Percentiles rank a stretch among this genome's conserved stretches.
phyloP scores from a whole-genome alignment of 805 yeast species.

The Lipomyces lipofer region DNA sequence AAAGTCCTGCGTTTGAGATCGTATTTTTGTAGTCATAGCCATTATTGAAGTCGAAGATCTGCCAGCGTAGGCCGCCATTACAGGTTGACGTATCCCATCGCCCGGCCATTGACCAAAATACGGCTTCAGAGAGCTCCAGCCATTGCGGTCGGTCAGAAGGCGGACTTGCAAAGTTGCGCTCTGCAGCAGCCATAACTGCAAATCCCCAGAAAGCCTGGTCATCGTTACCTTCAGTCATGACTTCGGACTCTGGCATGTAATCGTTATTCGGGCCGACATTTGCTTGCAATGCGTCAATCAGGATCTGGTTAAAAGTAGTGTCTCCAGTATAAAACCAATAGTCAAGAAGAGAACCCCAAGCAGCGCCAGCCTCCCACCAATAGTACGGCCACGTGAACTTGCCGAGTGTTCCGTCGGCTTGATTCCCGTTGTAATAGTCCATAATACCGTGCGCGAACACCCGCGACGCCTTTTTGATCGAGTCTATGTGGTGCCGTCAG shows the following conservation, averaged over 20 bases:
- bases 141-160: constrained; percentile 63
- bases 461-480: constrained; percentile 53
- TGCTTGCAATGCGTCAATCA: constrained; percentile 62
- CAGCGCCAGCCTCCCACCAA: constrained; percentile 96
- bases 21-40: constrained; percentile 94
- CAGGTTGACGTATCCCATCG: constrained; percentile 81
- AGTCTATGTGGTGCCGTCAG: constrained; percentile 31
- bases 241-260: constrained; percentile 84
- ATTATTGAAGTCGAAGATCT: constrained; percentile 88
- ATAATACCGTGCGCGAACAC: constrained; percentile 60
- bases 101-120: constrained; percentile 82
- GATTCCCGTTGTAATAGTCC: constrained; percentile 65
- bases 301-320: constrained; percentile 58
- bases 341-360: constrained; percentile 78
- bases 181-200: constrained; percentile 89
- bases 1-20: constrained; percentile 77
- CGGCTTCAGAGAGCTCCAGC: constrained; percentile 83
- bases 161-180: constrained; percentile 77
- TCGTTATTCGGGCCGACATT: constrained; percentile 76
- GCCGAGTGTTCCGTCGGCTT: constrained; percentile 77
- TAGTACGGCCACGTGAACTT: constrained; percentile 88
- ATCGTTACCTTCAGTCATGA: constrained; percentile 94
- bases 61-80: constrained; percentile 94
- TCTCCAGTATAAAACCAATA: constrained; percentile 71
- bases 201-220: constrained; percentile 98